Percentiles rank a stretch among this genome's conserved stretches.
Evolutionary conservation across 208 protist species (phyloP).

Genomic region (Trypanosoma scelopori): DNA sequence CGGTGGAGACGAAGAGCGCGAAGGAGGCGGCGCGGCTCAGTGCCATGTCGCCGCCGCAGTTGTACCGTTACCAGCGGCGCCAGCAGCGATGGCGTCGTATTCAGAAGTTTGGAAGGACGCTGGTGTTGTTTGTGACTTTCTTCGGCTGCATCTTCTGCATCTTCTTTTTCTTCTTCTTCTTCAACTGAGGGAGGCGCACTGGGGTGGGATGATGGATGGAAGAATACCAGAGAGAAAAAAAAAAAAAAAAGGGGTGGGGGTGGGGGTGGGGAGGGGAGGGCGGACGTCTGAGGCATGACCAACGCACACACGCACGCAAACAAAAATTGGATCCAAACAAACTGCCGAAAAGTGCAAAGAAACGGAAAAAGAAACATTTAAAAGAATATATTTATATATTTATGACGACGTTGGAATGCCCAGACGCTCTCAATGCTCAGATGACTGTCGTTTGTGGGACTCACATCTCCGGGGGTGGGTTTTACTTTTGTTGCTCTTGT

Average conservation of each 20-base stretch:
- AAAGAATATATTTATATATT: too few relatives aligned
- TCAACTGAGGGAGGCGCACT: constrained; percentile 37
- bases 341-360: too few relatives aligned
- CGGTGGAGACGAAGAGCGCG: constrained; percentile 19
- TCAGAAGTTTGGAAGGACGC: constrained; percentile 48
- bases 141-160: constrained; percentile 52
- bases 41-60: constrained; percentile 58
- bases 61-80: constrained; percentile 60
- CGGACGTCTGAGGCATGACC: not conserved
- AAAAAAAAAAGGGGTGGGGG: too few relatives aligned
- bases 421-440: too few relatives aligned
- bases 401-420: not conserved
- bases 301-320: too few relatives aligned
- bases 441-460: too few relatives aligned
- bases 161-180: constrained; percentile 68
- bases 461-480: too few relatives aligned
- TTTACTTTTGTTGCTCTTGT: too few relatives aligned
- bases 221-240: too few relatives aligned
- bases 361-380: too few relatives aligned
- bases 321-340: too few relatives aligned
- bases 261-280: not conserved
- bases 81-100: constrained; percentile 39
- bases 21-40: constrained; percentile 50
- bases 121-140: constrained; percentile 45
- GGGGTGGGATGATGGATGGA: too few relatives aligned